Evolutionary conservation across 1,284 basidiomycete species (phyloP), one percentile per base, ranked within the genome.

Genomic region (Wolfiporia cocos): DNA sequence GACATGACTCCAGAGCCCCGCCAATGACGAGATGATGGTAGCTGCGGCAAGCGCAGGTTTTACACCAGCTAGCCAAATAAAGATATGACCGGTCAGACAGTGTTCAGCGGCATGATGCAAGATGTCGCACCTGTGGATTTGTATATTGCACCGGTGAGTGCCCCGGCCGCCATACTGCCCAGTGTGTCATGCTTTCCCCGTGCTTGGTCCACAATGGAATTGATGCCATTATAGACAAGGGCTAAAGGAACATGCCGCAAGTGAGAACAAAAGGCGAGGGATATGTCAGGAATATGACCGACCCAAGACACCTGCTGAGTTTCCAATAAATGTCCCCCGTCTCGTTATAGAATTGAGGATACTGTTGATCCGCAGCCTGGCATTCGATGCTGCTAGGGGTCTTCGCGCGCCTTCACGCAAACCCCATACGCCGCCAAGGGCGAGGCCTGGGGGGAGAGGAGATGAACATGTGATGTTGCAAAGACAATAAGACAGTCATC

Each of bases 231-330:
- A 74, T 99, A 99, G 53, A 90, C 82, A 59, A 99, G 81, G 44
- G 95, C 94, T 63, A 51, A 41, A 48, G 39, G 34, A 37, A 47
- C n/a, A n/a, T n/a, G 44, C 40, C 53, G 43, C 44, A 36, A 45
- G 41, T 57, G 47, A 48, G 46, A 44, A 56, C 54, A 63, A 67
- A 64, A 66, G 62, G 57, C 59, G 61, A 56, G 53, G 49, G 12
- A 47, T 44, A 49, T 47, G 48, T 44, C 43, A 41, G 46, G 49
- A 47, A 41, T 49, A 44, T 48, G 55, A 73, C 75, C 58, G 57
- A 96, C 94, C 95, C 52, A 99, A 73, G 49, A 98, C 90, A 65
- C 96, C 96, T 61, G 94, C 91, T 60, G 92, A 97, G 74, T 99
- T 99, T 58, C 94, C 96, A 66, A 97, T 86, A 69, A 97, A 97